phyloP scores from a whole-genome alignment of 352 stramenopile species.

The Globisporangium takayamanum region DNA sequence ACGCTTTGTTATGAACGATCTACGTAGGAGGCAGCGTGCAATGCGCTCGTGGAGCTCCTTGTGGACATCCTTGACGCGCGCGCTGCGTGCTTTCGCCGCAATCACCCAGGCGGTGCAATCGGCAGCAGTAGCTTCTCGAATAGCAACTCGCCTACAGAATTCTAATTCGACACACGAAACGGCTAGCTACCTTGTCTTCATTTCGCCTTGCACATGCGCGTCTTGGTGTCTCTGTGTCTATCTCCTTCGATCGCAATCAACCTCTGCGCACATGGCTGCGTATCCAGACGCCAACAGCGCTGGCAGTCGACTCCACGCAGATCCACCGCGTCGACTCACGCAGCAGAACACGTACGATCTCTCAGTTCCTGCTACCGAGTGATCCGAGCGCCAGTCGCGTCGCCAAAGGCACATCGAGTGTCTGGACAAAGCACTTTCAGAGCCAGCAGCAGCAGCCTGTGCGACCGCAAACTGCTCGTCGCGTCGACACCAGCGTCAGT shows the following conservation, averaged over 20 bases:
- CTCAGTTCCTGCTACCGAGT: conserved; percentile 30
- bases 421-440: conserved; percentile 30
- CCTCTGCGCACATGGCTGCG: too few species aligned
- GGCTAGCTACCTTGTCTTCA: too few species aligned
- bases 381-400: conserved; percentile 16
- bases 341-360: conserved; percentile 14
- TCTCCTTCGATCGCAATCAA: too few species aligned
- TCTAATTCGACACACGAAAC: too few species aligned
- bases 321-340: background rate
- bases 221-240: too few species aligned
- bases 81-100: conserved; percentile 30
- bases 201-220: too few species aligned
- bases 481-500: background rate
- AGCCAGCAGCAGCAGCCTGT: conserved; percentile 14
- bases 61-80: conserved; percentile 29
- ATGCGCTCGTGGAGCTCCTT: conserved; percentile 63
- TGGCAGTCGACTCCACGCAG: background rate
- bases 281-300: too few species aligned
- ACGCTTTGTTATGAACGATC: background rate
- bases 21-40: conserved; percentile 59
- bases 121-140: conserved; percentile 14
- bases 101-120: conserved; percentile 70
- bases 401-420: conserved; percentile 19
- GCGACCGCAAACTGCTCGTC: conserved; percentile 12
- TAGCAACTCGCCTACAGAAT: background rate